Percentiles rank a stretch among this genome's conserved stretches.
Evolutionary conservation across 345 rosid genomes (phyloP).

Genomic region (Atalantia buxifolia): DNA sequence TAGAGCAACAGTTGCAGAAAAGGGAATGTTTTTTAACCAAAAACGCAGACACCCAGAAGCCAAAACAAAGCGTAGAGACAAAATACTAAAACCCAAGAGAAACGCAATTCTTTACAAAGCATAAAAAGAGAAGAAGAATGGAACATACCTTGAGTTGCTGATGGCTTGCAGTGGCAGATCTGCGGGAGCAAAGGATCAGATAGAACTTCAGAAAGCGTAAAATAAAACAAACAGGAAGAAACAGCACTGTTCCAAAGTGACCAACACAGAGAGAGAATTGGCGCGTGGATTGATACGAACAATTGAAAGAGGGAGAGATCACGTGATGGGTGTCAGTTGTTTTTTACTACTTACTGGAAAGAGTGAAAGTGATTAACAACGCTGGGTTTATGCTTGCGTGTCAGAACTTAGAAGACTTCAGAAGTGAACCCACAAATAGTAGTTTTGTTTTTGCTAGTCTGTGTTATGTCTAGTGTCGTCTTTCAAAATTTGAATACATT

Average conservation of each 20-base stretch:
- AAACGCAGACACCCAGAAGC: constrained; percentile 3
- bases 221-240: constrained; percentile 11
- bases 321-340: constrained; percentile 58
- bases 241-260: neutral
- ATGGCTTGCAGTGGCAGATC: constrained; percentile 41
- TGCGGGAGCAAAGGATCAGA: constrained; percentile 31
- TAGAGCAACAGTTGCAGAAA: neutral
- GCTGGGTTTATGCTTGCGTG: neutral
- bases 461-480: too few relatives aligned
- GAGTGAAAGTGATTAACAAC: neutral
- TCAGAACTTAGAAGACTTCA: constrained; percentile 7
- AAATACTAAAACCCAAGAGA: constrained; percentile 3
- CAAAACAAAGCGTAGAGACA: constrained; percentile 14
- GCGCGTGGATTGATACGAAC: constrained; percentile 35
- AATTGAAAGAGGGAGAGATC: constrained; percentile 29
- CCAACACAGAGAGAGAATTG: constrained; percentile 25
- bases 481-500: neutral
- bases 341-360: neutral
- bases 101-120: neutral
- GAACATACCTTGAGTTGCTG: constrained; percentile 22
- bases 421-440: neutral
- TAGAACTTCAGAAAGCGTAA: constrained; percentile 6
- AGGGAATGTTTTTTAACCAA: neutral
- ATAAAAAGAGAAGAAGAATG: constrained; percentile 8
- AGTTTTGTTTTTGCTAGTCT: neutral